Base-by-base conservation (phyloP, 305 asterid genomes). In the Fraxinus albicans region DNA sequence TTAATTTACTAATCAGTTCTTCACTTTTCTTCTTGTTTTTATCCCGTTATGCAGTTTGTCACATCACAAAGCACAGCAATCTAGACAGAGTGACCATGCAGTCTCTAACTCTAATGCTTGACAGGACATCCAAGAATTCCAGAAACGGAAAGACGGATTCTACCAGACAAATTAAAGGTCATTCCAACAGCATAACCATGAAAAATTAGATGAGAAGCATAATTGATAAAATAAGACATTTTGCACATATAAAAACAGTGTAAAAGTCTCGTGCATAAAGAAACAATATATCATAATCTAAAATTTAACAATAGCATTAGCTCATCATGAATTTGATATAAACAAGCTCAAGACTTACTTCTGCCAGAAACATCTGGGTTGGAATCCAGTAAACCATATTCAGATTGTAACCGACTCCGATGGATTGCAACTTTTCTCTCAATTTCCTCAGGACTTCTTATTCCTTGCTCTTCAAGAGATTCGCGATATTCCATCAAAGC, bases 401-500 rank as follows among this genome's bases (percentile, higher is more conserved):
- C 97, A 78, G 91, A 90, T 82, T 85, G 92, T 83, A 95, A 90
- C 76, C 84, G 89, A 85, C 88, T 89, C 80, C 93, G 87, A 84
- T 88, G 98, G 33, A 78, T 85, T 83, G 92, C 93, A 81, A 95
- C 95, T 87, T 93, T 94, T 85, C 85, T 92, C 90, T 94, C 98
- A 53, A 95, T 92, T 84, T 93, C 99, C 77, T 93, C 97, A 0
- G 86, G 53, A 82, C 77, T 84, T 81, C 82, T 90, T 78, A 90
- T 80, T 76, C 98, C 98, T 79, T 89, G 89, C 77, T 95, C 98
- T 89, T 93, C 99, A 84, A 95, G 97, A 85, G 94, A 91, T 91
- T 95, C 99, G 17, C 96, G 96, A 84, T 94, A 95, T 85, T 94
- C 97, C 86, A 95, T 94, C 84, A 95, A 83, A 70, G 92, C 94